A percentile compares a stretch with the other conserved stretches of the same genome.
phyloP scores from a whole-genome alignment of 371 early-diverging fungal genomes.

The Mucor lusitanicus region DNA sequence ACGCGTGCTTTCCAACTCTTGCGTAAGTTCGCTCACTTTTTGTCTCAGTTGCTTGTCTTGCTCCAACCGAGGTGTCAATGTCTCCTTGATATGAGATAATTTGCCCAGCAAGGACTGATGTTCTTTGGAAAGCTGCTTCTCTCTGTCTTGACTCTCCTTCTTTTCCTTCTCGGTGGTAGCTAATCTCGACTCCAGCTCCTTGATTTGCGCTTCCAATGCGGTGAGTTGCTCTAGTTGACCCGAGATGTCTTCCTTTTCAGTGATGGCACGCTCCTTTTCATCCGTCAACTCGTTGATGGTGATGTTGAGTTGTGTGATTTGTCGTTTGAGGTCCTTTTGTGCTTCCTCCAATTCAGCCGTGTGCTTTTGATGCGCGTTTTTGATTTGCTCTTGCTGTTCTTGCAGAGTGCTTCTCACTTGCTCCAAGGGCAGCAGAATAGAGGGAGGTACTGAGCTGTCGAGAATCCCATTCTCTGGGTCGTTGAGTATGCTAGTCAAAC shows the following conservation, averaged over 20 bases:
- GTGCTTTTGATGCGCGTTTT: background rate
- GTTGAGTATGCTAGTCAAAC: slow-evolving; percentile 22
- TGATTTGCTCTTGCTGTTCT: slow-evolving; percentile 7
- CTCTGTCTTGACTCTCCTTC: slow-evolving; percentile 19
- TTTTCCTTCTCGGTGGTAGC: slow-evolving; percentile 19
- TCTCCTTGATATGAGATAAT: slow-evolving; percentile 44
- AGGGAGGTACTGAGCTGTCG: slow-evolving; percentile 33
- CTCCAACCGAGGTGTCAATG: slow-evolving; percentile 42
- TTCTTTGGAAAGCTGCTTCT: slow-evolving; percentile 42
- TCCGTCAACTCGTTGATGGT: slow-evolving; percentile 36
- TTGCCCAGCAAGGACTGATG: slow-evolving; percentile 40
- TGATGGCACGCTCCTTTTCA: slow-evolving; percentile 35
- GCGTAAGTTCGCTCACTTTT: slow-evolving; percentile 26
- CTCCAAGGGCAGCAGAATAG: slow-evolving; percentile 29
- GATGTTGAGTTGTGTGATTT: slow-evolving; percentile 42
- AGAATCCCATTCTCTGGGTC: slow-evolving; percentile 34
- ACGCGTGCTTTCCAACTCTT: slow-evolving; percentile 22
- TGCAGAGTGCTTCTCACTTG: slow-evolving; percentile 27
- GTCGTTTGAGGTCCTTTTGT: slow-evolving; percentile 38
- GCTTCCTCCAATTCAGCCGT: slow-evolving; percentile 9
- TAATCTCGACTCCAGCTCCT: background rate
- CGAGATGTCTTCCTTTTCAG: slow-evolving; percentile 36
- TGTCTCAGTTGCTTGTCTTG: slow-evolving; percentile 45
- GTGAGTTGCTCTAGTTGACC: slow-evolving; percentile 1
- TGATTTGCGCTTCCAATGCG: background rate